Conservation (phyloP, 2,329 filamentous ascomycete species). For the Trichoderma sp. region DNA sequence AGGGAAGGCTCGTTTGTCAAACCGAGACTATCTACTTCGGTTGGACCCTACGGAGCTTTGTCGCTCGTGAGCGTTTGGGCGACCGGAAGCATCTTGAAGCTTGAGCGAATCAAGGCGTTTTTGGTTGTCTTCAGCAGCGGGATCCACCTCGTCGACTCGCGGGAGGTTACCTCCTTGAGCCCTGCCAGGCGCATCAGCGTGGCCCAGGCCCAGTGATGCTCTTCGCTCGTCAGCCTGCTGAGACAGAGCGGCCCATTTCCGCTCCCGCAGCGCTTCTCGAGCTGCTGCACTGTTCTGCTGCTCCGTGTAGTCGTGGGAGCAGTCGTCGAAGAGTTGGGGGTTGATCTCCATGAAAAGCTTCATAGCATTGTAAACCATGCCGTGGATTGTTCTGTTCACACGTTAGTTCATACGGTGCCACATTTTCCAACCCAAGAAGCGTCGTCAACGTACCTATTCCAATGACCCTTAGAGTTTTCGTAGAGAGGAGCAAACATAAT, state of each 20-base stretch:
- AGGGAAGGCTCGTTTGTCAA: background rate
- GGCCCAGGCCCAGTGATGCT: conserved; percentile 35
- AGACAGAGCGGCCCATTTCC: conserved; percentile 83
- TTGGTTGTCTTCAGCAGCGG: conserved; percentile 76
- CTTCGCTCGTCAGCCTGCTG: conserved; percentile 75
- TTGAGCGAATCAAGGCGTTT: conserved; percentile 87
- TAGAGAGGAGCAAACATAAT: conserved; percentile 99
- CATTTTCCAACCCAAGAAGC: background rate
- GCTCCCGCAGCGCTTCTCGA: conserved; percentile 75
- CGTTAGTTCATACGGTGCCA: conserved; percentile 31
- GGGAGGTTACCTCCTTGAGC: conserved; percentile 44
- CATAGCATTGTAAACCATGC: conserved; percentile 99
- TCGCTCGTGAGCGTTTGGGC: conserved; percentile 55
- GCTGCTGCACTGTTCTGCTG: conserved; percentile 89
- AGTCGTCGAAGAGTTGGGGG: conserved; percentile 96
- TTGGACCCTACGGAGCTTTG: conserved; percentile 57
- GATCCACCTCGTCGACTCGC: conserved; percentile 72
- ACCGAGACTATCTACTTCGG: conserved; percentile 44
- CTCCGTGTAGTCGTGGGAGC: conserved; percentile 96
- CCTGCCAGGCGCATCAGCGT: conserved; percentile 33
- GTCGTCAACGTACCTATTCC: conserved; percentile 74
- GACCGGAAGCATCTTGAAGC: conserved; percentile 73
- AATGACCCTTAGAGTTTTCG: conserved; percentile 98
- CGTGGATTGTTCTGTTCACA: conserved; percentile 80
- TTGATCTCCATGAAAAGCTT: conserved; percentile 99